Percentiles rank a stretch among this genome's conserved stretches.
Evolutionary conservation across 2,329 filamentous ascomycete species (phyloP).

Genomic region (Didymosphaeria variabile): DNA sequence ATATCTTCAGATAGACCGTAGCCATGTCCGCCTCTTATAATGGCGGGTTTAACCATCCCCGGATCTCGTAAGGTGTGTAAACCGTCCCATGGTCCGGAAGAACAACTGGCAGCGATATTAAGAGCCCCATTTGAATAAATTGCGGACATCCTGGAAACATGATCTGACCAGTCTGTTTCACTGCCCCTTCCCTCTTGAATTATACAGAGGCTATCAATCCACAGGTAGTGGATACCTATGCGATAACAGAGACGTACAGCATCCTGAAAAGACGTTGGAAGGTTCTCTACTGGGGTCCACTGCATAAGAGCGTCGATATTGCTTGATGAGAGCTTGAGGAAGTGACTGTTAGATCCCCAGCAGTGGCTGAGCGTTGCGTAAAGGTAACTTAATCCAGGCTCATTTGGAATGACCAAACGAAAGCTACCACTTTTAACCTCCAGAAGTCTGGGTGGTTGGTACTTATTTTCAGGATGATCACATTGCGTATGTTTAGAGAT

Average conservation of each 20-base stretch:
- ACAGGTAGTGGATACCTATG: neutral
- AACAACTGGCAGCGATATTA: neutral
- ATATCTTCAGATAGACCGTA: too few relatives aligned
- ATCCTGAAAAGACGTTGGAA: neutral
- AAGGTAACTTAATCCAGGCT: too few relatives aligned
- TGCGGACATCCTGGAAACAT: neutral
- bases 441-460: neutral
- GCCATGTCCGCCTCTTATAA: too few relatives aligned
- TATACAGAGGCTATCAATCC: neutral
- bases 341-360: neutral
- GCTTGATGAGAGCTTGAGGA: neutral
- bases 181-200: neutral
- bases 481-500: too few relatives aligned
- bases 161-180: neutral
- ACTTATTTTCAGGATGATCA: too few relatives aligned
- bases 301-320: neutral
- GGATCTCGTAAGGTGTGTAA: neutral
- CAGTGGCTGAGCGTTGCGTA: neutral
- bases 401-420: too few relatives aligned
- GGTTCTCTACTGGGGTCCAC: neutral
- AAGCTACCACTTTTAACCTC: neutral
- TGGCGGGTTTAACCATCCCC: neutral
- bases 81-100: neutral
- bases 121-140: neutral
- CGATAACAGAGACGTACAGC: neutral